Percentiles rank a stretch among this genome's conserved stretches.
Conservation (phyloP, 345 rosid genomes). For the Eucalyptus curtisii region DNA sequence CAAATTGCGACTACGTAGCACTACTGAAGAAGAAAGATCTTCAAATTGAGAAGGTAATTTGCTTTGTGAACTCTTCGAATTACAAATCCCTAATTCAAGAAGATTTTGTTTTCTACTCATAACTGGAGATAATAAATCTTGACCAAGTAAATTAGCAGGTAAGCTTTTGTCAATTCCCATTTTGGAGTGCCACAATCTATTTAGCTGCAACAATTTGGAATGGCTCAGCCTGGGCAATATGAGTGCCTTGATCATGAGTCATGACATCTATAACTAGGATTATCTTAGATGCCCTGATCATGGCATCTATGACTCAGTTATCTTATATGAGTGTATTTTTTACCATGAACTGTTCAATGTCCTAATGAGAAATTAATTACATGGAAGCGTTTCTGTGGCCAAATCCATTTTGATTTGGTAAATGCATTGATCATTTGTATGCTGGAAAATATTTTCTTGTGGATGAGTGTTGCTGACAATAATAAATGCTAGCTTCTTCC, state of each 20-base stretch:
- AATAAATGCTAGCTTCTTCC: background rate
- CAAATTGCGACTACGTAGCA: conserved; percentile 49
- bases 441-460: background rate
- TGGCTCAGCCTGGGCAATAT: background rate
- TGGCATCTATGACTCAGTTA: background rate
- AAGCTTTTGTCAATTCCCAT: background rate
- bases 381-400: background rate
- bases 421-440: background rate
- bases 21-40: conserved; percentile 76
- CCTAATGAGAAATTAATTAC: background rate
- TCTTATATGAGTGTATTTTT: background rate
- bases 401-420: background rate
- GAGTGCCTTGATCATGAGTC: background rate
- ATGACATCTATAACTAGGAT: background rate
- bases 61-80: background rate
- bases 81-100: background rate
- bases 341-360: background rate
- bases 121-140: background rate
- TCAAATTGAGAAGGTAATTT: conserved; percentile 77
- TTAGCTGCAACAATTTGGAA: background rate
- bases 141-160: background rate
- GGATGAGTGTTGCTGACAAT: background rate
- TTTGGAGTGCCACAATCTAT: background rate
- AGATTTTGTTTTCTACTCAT: background rate
- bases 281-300: background rate